phyloP scores from a whole-genome alignment of 345 rosid genomes.

The Ceriops decandra region DNA sequence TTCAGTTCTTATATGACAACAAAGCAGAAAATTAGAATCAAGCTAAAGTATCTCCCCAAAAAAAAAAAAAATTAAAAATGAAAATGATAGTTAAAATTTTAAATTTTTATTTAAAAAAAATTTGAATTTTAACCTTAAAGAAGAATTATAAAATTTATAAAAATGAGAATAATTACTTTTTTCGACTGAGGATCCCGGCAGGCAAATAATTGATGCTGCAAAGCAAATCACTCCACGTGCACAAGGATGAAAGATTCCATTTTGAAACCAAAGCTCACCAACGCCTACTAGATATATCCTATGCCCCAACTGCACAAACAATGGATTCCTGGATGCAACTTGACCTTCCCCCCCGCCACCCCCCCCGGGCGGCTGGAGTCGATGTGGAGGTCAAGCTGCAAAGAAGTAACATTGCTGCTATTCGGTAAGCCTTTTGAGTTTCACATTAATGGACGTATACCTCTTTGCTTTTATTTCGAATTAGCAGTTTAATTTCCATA shows the following conservation, averaged over 20 bases:
- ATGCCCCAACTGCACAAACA: constrained; percentile 94
- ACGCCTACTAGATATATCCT: constrained; percentile 81
- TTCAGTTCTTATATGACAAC: constrained; percentile 59
- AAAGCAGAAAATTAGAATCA: constrained; percentile 91
- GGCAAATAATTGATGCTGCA: no score
- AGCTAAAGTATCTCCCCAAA: constrained; percentile 72
- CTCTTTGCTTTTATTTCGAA: not conserved
- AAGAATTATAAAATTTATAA: no score
- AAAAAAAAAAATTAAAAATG: no score
- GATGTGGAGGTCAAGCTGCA: constrained; percentile 95
- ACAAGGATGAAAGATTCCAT: constrained; percentile 96
- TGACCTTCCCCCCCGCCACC: constrained; percentile 51
- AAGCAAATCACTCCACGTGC: constrained; percentile 85
- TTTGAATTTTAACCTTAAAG: no score
- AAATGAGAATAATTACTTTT: no score
- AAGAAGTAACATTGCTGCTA: constrained; percentile 17
- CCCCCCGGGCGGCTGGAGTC: constrained; percentile 43
- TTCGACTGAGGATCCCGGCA: constrained; percentile 27
- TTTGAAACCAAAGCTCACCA: constrained; percentile 94
- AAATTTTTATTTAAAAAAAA: no score
- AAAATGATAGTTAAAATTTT: no score
- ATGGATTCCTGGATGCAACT: constrained; percentile 96
- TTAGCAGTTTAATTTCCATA: not conserved
- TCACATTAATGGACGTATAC: no score
- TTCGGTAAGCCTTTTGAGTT: constrained; percentile 18